Evolutionary conservation across 805 yeast genomes (phyloP).

Genomic region (Candida incommunis): DNA sequence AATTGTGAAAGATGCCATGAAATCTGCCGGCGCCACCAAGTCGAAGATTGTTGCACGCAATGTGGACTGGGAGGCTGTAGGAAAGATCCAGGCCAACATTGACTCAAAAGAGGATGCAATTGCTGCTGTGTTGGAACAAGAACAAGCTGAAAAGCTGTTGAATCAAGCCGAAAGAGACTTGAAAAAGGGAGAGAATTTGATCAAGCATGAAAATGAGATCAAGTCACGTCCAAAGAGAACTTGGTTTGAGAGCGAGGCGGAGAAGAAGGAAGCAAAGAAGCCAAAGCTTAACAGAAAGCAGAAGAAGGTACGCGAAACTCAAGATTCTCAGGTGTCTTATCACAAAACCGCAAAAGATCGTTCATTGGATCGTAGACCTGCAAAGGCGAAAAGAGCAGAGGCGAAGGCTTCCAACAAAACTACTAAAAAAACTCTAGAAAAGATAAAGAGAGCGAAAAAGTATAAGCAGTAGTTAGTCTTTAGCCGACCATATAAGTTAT

Average conservation of each 20-base stretch:
- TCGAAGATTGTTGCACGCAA: conserved; percentile 55
- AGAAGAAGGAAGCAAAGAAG: conserved; percentile 24
- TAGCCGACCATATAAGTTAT: too few species aligned
- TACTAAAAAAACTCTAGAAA: conserved; percentile 11
- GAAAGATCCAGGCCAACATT: conserved; percentile 46
- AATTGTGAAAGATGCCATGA: conserved; percentile 84
- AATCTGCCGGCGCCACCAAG: conserved; percentile 37
- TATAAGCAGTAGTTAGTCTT: conserved; percentile 7
- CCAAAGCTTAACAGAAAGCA: conserved; percentile 34
- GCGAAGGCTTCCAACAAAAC: conserved; percentile 8
- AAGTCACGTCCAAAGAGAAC: conserved; percentile 86
- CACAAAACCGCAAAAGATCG: conserved; percentile 74
- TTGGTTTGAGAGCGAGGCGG: conserved; percentile 61
- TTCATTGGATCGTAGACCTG: conserved; percentile 25
- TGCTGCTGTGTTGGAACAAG: conserved; percentile 74
- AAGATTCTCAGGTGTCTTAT: conserved; percentile 43
- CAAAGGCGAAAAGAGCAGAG: conserved; percentile 16
- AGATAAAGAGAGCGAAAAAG: conserved; percentile 10
- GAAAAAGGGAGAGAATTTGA: conserved; percentile 68
- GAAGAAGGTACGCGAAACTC: conserved; percentile 58
- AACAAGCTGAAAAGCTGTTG: conserved; percentile 76
- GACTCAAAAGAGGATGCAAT: conserved; percentile 45
- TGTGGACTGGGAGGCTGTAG: conserved; percentile 83
- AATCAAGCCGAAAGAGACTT: conserved; percentile 84
- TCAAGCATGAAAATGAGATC: conserved; percentile 72